phyloP scores from a whole-genome alignment of 164 flowering plant genomes.

The Vitis riparia region DNA sequence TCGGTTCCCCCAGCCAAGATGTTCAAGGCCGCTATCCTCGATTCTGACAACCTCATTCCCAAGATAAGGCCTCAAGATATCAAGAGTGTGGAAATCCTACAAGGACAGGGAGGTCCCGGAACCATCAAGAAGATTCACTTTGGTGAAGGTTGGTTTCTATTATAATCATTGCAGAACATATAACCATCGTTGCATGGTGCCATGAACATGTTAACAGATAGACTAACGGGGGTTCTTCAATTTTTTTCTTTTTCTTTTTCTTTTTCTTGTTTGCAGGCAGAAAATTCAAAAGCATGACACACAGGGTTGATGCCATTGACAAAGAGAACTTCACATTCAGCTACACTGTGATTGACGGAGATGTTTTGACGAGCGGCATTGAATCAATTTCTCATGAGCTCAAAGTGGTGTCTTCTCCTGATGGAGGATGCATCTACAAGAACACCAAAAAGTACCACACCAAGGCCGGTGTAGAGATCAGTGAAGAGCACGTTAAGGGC shows the following conservation, averaged over 20 bases:
- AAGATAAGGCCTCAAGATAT: constrained; percentile 28
- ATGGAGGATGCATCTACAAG: constrained; percentile 34
- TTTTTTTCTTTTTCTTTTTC: no score
- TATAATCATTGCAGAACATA: no score
- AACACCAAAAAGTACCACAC: constrained; percentile 8
- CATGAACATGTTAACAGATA: not conserved
- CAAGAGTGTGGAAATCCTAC: constrained; percentile 23
- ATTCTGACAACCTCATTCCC: constrained; percentile 33
- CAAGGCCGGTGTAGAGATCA: no score
- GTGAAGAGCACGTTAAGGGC: no score
- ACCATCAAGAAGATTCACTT: constrained; percentile 33
- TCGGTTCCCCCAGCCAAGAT: constrained; percentile 29
- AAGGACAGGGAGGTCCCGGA: constrained; percentile 48
- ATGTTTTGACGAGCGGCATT: constrained; percentile 4
- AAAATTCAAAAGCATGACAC: constrained; percentile 22
- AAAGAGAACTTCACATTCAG: constrained; percentile 12
- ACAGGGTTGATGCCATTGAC: constrained; percentile 26
- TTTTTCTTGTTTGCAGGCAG: constrained; percentile 22
- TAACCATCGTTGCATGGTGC: no score
- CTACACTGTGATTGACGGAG: constrained; percentile 29
- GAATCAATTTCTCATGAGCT: constrained; percentile 23
- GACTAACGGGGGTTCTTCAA: no score
- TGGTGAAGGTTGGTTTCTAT: constrained; percentile 24
- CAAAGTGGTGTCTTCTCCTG: constrained; percentile 13
- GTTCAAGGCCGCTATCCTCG: constrained; percentile 39